A percentile compares a stretch with the other conserved stretches of the same genome.
These are phyloP conservation scores for Aureobasidium zeae DNA, from an alignment of 2,329 filamentous ascomycete genomes.

Conservation along the genomic window DNA sequence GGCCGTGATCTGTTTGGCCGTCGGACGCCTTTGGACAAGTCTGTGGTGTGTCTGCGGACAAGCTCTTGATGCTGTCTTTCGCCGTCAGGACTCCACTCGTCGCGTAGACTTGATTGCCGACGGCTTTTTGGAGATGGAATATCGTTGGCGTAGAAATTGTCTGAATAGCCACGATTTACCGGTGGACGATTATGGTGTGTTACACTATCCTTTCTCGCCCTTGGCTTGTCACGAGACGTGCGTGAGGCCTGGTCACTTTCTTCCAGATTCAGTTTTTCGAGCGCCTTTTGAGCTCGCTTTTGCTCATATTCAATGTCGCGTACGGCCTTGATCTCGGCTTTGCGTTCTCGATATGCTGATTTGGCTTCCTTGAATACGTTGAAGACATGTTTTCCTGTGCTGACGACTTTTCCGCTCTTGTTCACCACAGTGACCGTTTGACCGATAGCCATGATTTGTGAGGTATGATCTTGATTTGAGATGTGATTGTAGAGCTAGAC, in stretches of 20 bases:
- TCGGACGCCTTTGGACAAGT: slow-evolving; percentile 5
- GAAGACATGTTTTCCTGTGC: slow-evolving; percentile 80
- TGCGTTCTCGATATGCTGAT: slow-evolving; percentile 77
- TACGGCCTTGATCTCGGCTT: slow-evolving; percentile 67
- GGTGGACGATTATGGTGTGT: slow-evolving; percentile 24
- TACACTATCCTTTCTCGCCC: slow-evolving; percentile 2
- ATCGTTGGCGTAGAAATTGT: slow-evolving; percentile 39
- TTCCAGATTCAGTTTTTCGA: slow-evolving; percentile 24
- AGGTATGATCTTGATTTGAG: neutral
- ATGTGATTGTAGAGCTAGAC: neutral
- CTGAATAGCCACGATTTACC: slow-evolving; percentile 37
- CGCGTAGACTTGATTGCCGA: slow-evolving; percentile 25
- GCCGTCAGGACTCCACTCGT: slow-evolving; percentile 21
- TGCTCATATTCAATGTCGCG: slow-evolving; percentile 51
- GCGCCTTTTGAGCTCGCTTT: slow-evolving; percentile 49
- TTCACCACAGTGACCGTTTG: slow-evolving; percentile 87
- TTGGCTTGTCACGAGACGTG: slow-evolving; percentile 19
- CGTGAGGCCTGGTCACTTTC: slow-evolving; percentile 29
- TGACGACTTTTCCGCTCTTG: slow-evolving; percentile 83
- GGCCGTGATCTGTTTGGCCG: slow-evolving; percentile 24
- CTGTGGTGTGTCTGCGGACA: slow-evolving; percentile 34
- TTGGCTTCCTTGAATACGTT: slow-evolving; percentile 89
- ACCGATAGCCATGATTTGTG: slow-evolving; percentile 30
- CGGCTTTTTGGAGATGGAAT: slow-evolving; percentile 16
- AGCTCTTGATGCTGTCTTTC: slow-evolving; percentile 32